phyloP scores from a whole-genome alignment of 2,329 filamentous ascomycete species.

The Cercospora sp. region DNA sequence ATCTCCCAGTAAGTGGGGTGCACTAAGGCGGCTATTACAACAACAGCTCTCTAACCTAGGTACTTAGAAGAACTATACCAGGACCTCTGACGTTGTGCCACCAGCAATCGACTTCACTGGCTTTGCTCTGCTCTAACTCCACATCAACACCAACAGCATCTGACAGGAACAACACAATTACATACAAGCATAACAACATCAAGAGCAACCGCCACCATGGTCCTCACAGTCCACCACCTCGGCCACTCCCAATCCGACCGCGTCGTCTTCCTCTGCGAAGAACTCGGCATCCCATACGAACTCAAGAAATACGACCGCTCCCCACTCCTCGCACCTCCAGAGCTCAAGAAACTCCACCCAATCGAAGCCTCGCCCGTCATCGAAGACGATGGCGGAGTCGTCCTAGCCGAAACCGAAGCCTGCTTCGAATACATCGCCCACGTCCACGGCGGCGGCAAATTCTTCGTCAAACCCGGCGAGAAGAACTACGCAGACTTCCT shows the following conservation, averaged over 20 bases:
- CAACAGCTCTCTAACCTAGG: background rate
- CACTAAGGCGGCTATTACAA: background rate
- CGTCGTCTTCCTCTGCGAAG: constrained; percentile 65
- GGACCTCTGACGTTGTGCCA: background rate
- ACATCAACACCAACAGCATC: background rate
- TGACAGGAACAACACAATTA: background rate
- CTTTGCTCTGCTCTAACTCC: background rate
- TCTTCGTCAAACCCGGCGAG: constrained; percentile 50
- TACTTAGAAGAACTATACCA: background rate
- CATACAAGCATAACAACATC: background rate
- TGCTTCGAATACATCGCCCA: constrained; percentile 63
- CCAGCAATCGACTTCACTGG: background rate
- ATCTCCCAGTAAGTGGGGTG: background rate
- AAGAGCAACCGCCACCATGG: constrained; percentile 30
- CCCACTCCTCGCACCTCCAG: constrained; percentile 42
- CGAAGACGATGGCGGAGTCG: constrained; percentile 48
- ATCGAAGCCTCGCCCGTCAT: constrained; percentile 62
- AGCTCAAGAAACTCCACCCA: constrained; percentile 41
- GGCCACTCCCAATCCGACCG: constrained; percentile 62
- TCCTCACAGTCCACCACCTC: constrained; percentile 42
- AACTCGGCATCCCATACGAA: constrained; percentile 58
- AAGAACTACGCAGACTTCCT: constrained; percentile 60
- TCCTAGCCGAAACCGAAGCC: constrained; percentile 61
- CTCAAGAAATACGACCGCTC: constrained; percentile 50
- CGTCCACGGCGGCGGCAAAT: constrained; percentile 53